phyloP scores from a whole-genome alignment of 805 yeast species.

The Candida alai region DNA sequence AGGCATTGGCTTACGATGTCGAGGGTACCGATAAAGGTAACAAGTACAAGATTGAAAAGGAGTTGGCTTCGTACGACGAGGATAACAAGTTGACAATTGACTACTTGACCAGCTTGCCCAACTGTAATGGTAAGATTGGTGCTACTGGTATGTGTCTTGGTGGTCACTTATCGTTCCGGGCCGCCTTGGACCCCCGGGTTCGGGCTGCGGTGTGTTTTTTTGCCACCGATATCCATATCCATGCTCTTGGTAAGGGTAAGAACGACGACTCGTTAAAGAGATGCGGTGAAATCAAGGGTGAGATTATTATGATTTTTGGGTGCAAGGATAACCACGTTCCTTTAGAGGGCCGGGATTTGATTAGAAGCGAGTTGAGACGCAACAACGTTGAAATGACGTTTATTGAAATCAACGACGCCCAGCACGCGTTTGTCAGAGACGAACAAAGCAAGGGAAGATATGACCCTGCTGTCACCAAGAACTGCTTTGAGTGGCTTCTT shows the following conservation, averaged over 20 bases:
- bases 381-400: constrained; percentile 63
- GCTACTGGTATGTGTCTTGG: constrained; percentile 88
- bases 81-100: constrained; percentile 64
- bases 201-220: constrained; percentile 71
- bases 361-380: constrained; percentile 56
- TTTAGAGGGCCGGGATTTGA: constrained; percentile 69
- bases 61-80: constrained; percentile 70
- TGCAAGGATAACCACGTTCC: constrained; percentile 80
- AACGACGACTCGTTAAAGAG: constrained; percentile 65
- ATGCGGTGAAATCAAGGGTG: constrained; percentile 52
- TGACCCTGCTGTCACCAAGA: constrained; percentile 70
- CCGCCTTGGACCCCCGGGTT: constrained; percentile 60
- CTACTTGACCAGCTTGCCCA: constrained; percentile 50
- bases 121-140: constrained; percentile 71
- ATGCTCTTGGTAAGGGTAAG: constrained; percentile 58
- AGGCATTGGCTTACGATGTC: constrained; percentile 64
- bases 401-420: constrained; percentile 73
- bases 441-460: constrained; percentile 77
- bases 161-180: constrained; percentile 74
- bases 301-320: constrained; percentile 68
- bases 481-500: constrained; percentile 62
- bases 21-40: constrained; percentile 78
- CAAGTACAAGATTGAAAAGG: constrained; percentile 59
- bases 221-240: constrained; percentile 75
- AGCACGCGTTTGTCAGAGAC: constrained; percentile 80